phyloP scores from a whole-genome alignment of 2,329 filamentous ascomycete species.

The Fusarium sp. region DNA sequence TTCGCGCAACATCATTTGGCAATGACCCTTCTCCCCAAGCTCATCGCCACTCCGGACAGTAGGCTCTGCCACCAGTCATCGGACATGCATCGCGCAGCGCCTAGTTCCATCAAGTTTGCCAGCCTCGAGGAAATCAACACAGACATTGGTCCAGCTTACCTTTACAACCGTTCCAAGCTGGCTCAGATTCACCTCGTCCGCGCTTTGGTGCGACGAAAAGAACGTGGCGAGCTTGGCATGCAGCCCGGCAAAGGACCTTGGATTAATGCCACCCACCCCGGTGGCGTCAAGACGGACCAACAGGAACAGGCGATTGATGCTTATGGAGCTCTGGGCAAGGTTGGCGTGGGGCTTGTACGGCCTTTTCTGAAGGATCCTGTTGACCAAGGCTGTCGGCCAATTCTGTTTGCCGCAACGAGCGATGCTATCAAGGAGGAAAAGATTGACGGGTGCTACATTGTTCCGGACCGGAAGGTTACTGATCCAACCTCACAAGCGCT shows the following conservation, averaged over 20 bases:
- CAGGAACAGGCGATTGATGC: slow-evolving; percentile 14
- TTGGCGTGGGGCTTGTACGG: neutral
- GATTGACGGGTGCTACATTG: slow-evolving; percentile 11
- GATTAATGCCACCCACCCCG: slow-evolving; percentile 23
- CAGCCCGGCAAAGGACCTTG: slow-evolving; percentile 6
- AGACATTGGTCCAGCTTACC: slow-evolving; percentile 1
- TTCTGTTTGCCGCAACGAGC: slow-evolving; percentile 17
- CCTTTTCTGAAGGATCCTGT: slow-evolving; percentile 16
- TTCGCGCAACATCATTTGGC: slow-evolving; percentile 22
- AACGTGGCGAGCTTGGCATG: slow-evolving; percentile 2
- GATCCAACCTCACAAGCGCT: slow-evolving; percentile 10
- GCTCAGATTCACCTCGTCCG: slow-evolving; percentile 4
- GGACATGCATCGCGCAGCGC: slow-evolving; percentile 7
- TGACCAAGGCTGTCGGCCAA: slow-evolving; percentile 9
- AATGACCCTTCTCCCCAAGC: slow-evolving; percentile 12
- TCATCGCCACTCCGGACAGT: slow-evolving; percentile 14
- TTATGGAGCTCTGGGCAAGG: slow-evolving; percentile 9
- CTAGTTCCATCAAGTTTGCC: neutral
- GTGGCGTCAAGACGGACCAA: slow-evolving; percentile 14
- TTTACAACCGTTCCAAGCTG: slow-evolving; percentile 11
- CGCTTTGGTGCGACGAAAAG: neutral
- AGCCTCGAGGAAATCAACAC: neutral
- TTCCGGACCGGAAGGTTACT: slow-evolving; percentile 5
- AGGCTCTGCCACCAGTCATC: neutral
- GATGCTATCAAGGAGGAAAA: neutral